Percentiles rank a stretch among this genome's conserved stretches.
Evolutionary conservation across 768 basidiomycete genomes (phyloP).

Genomic region (Astraeus odoratus): DNA sequence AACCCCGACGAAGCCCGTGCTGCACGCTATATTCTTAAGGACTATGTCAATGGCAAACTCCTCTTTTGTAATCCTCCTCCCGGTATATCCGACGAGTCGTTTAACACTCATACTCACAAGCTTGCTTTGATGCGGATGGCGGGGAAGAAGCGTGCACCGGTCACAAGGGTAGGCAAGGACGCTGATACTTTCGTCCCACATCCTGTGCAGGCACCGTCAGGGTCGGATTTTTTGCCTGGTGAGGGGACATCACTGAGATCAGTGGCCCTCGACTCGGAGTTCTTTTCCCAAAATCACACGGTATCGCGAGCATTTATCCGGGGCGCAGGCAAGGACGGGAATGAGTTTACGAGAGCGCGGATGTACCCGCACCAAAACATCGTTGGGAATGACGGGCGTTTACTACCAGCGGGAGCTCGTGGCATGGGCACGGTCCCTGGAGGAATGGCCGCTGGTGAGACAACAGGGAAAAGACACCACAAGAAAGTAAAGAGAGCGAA

Average conservation of each 20-base stretch:
- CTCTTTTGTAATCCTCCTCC: conserved; percentile 92
- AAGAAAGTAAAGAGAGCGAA: conserved; percentile 79
- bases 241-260: conserved; percentile 45
- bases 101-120: conserved; percentile 68
- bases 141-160: conserved; percentile 86
- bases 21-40: conserved; percentile 88
- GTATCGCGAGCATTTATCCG: conserved; percentile 61
- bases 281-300: conserved; percentile 58
- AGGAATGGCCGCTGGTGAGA: conserved; percentile 26
- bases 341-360: conserved; percentile 55
- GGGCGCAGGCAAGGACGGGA: conserved; percentile 48
- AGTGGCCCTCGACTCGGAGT: conserved; percentile 67
- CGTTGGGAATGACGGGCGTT: conserved; percentile 74
- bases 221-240: conserved; percentile 20
- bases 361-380: conserved; percentile 81
- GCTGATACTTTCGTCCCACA: conserved; percentile 75
- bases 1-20: conserved; percentile 96
- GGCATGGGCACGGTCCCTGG: conserved; percentile 33
- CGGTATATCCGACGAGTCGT: conserved; percentile 50
- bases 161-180: conserved; percentile 75
- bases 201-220: background rate
- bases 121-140: conserved; percentile 49
- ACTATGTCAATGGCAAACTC: conserved; percentile 93
- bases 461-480: conserved; percentile 70
- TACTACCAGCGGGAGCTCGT: conserved; percentile 38